A percentile compares a stretch with the other conserved stretches of the same genome.
phyloP scores from a whole-genome alignment of 176 grass and related monocot genomes.

The Microstegium vimineum region DNA sequence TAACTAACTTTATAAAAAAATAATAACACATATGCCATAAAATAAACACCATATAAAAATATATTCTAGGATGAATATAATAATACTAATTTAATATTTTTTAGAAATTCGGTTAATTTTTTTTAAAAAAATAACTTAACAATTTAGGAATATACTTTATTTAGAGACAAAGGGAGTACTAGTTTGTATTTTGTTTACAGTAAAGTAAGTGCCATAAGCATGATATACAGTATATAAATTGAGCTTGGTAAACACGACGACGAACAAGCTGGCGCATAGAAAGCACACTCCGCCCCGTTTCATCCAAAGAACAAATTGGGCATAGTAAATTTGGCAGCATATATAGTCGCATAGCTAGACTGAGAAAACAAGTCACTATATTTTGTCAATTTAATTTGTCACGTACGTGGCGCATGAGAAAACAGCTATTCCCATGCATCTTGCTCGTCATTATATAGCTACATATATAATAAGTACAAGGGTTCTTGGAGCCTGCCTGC shows the following conservation, averaged over 20 bases:
- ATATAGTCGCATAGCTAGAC: background rate
- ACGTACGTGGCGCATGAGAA: background rate
- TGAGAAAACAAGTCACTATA: background rate
- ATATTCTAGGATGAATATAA: no score
- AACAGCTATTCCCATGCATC: background rate
- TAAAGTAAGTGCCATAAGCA: background rate
- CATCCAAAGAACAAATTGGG: background rate
- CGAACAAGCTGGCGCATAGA: background rate
- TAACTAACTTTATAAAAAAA: no score
- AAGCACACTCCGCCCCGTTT: background rate
- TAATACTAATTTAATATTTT: no score
- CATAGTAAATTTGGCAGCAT: background rate
- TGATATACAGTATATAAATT: no score
- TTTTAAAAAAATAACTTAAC: no score
- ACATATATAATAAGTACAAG: no score
- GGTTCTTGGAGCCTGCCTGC: background rate
- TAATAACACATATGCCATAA: no score
- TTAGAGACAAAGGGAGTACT: no score
- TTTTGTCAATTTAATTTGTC: slow-evolving; percentile 9
- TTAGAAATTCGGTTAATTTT: no score
- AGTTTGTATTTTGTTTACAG: background rate
- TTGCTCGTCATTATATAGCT: background rate
- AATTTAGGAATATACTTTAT: no score
- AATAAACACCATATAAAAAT: no score
- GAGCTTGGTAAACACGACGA: background rate